Evolutionary conservation across 768 basidiomycete genomes (phyloP).

Genomic region (Daedalea quercina): DNA sequence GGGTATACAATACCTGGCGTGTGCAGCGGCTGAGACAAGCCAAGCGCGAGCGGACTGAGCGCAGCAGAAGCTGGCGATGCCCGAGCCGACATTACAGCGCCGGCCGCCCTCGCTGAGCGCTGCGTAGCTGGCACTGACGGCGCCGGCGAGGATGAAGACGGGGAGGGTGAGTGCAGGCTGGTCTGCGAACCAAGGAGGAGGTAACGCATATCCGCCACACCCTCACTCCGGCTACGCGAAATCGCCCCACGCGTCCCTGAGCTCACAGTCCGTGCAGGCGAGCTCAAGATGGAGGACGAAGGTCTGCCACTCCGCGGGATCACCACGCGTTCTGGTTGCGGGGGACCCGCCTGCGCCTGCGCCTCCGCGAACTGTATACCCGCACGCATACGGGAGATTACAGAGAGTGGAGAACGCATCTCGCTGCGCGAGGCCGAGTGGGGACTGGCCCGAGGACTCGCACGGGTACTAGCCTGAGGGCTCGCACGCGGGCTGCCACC

Average conservation of each 20-base stretch:
- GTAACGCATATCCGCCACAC: background rate
- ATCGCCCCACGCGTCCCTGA: no score
- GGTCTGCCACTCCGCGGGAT: no score
- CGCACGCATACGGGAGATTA: background rate
- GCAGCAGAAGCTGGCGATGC: background rate
- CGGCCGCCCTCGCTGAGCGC: background rate
- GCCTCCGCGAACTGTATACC: background rate
- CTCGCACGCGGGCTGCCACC: background rate
- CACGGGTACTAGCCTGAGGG: no score
- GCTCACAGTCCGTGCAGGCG: no score
- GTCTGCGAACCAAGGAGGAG: background rate
- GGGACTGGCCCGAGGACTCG: background rate
- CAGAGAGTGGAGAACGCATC: background rate
- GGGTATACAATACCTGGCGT: constrained; percentile 1
- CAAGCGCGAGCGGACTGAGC: constrained; percentile 1
- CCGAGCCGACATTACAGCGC: background rate
- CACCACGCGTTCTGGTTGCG: background rate
- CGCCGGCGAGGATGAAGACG: background rate
- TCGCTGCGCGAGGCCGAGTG: background rate
- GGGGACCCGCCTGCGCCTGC: background rate
- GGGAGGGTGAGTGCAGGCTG: background rate
- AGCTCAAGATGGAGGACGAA: no score
- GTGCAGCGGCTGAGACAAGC: constrained; percentile 9
- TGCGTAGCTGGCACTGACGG: background rate
- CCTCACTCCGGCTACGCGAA: no score